Percentiles rank a stretch among this genome's conserved stretches.
These are phyloP conservation scores for Cercospora canescens DNA, from an alignment of 2,329 filamentous ascomycete genomes.

Conservation along the genomic window DNA sequence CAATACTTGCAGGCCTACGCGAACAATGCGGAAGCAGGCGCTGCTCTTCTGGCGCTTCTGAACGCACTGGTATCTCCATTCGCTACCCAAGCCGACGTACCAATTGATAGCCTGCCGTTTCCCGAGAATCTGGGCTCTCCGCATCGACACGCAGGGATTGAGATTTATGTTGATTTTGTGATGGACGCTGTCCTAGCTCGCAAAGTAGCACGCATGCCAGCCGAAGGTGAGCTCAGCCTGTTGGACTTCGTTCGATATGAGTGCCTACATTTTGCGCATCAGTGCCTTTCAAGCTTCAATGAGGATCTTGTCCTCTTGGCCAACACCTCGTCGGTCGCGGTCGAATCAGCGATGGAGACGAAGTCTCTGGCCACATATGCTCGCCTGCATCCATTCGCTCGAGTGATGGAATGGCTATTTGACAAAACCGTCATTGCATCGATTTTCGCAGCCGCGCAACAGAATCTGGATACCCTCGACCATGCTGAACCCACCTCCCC, in stretches of 20 bases:
- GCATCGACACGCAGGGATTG: conserved; percentile 81
- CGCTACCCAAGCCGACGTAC: conserved; percentile 60
- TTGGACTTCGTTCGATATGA: conserved; percentile 66
- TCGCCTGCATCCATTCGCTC: conserved; percentile 84
- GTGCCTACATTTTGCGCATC: conserved; percentile 80
- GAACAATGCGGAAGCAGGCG: conserved; percentile 46
- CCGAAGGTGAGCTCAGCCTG: conserved; percentile 64
- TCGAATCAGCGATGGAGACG: conserved; percentile 73
- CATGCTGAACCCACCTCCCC: conserved; percentile 76
- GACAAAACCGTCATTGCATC: conserved; percentile 83
- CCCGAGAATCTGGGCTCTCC: conserved; percentile 79
- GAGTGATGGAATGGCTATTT: conserved; percentile 98
- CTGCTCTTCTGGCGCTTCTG: conserved; percentile 78
- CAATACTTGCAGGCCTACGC: conserved; percentile 34
- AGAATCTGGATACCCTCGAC: conserved; percentile 71
- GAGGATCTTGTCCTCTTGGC: conserved; percentile 87
- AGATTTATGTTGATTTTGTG: conserved; percentile 89
- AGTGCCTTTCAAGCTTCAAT: conserved; percentile 84
- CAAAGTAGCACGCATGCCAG: conserved; percentile 58
- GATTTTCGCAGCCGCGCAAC: conserved; percentile 76
- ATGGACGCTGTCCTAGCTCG: conserved; percentile 65
- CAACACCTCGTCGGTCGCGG: conserved; percentile 71
- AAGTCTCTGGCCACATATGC: conserved; percentile 79
- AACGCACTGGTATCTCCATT: conserved; percentile 70
- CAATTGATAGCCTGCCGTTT: conserved; percentile 74